Evolutionary conservation across 805 yeast genomes (phyloP).

Genomic region (Candida cerambycidarum): DNA sequence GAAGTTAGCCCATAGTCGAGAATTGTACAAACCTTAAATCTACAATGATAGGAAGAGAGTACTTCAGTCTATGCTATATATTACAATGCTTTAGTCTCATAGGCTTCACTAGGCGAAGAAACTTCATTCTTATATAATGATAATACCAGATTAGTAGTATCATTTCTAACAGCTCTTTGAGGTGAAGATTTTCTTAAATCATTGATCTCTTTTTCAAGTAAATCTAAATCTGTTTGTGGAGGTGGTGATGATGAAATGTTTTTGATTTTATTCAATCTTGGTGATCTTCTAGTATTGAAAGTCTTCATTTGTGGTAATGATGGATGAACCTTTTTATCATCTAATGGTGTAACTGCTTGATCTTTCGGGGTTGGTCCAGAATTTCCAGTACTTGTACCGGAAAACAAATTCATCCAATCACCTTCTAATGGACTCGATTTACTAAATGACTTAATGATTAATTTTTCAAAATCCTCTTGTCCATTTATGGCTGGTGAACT

Average conservation of each 20-base stretch:
- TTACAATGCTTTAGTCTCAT: conserved; percentile 9
- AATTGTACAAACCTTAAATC: too few relatives aligned
- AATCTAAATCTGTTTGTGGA: conserved; percentile 24
- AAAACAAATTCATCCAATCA: conserved; percentile 47
- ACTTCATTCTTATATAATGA: conserved; percentile 15
- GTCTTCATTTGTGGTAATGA: conserved; percentile 31
- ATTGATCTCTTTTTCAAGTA: conserved; percentile 22
- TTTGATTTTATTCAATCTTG: conserved; percentile 23
- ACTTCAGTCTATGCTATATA: conserved; percentile 5
- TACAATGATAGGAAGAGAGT: too few relatives aligned
- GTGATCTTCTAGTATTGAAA: conserved; percentile 25
- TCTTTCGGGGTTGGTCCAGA: conserved; percentile 41
- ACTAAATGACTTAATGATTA: conserved; percentile 28
- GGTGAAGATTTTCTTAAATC: conserved; percentile 28
- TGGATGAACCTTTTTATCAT: conserved; percentile 20
- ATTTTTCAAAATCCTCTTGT: conserved; percentile 23
- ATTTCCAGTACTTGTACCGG: neutral
- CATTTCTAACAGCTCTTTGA: conserved; percentile 33
- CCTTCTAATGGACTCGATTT: conserved; percentile 39
- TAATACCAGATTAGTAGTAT: conserved; percentile 32
- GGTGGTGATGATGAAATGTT: conserved; percentile 27
- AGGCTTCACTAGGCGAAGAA: conserved; percentile 14
- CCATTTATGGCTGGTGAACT: conserved; percentile 18
- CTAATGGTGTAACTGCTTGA: conserved; percentile 18
- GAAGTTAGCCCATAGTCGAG: too few relatives aligned